Conservation (phyloP, 73 alveolate species). For the Durusdinium trenchii region DNA sequence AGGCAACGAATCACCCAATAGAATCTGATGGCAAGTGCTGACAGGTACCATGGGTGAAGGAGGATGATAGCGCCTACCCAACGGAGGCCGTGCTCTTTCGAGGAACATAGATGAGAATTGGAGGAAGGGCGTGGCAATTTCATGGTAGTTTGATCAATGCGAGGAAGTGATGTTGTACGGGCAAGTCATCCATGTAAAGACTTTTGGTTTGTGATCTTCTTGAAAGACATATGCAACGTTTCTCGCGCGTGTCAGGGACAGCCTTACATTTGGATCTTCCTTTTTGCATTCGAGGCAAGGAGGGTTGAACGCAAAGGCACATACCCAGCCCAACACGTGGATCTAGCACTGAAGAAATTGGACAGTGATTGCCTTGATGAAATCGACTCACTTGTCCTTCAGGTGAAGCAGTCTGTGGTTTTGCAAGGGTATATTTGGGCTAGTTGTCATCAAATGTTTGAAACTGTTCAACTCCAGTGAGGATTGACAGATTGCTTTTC, state of each 20-base stretch:
- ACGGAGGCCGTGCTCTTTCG: not conserved
- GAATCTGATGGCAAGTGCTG: not conserved
- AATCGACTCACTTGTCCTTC: too few species aligned
- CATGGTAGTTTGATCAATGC: not conserved
- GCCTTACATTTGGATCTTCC: conserved; percentile 94
- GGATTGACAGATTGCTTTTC: too few species aligned
- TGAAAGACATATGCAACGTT: too few species aligned
- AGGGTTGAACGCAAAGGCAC: not conserved
- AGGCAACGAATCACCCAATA: not conserved
- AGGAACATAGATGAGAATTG: not conserved
- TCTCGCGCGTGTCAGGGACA: conserved; percentile 35
- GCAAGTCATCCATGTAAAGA: not conserved
- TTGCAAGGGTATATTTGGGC: too few species aligned
- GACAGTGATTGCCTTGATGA: too few species aligned
- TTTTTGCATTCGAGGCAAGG: conserved; percentile 66
- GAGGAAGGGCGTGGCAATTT: not conserved
- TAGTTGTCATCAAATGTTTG: too few species aligned
- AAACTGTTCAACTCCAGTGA: too few species aligned
- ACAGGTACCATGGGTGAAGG: conserved; percentile 85
- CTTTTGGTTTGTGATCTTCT: not conserved
- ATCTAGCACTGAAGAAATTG: too few species aligned
- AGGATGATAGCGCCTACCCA: conserved; percentile 29
- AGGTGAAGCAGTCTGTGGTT: too few species aligned
- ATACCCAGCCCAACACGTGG: not conserved
- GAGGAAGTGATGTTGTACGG: not conserved